A percentile compares a stretch with the other conserved stretches of the same genome.
Evolutionary conservation across 148 eudicot species (phyloP).

Genomic region (Diospyros lotus): DNA sequence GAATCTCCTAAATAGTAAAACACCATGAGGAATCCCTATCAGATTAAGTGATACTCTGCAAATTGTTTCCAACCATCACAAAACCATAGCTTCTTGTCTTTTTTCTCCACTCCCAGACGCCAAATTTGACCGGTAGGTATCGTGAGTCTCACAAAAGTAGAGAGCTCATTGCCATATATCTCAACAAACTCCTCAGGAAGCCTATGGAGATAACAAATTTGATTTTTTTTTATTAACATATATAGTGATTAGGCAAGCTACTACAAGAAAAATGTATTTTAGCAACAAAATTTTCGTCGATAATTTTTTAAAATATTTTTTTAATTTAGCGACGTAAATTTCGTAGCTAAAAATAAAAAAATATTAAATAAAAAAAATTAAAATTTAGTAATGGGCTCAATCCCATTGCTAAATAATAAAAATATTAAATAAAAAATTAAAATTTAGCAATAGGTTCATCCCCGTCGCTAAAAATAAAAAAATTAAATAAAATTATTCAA

Average conservation of each 20-base stretch:
- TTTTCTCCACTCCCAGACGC: conserved; percentile 16
- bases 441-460: no score
- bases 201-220: conserved; percentile 13
- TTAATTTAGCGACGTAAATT: no score
- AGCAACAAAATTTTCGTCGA: no score
- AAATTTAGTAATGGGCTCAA: no score
- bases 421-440: no score
- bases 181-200: conserved; percentile 22
- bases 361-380: no score
- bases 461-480: no score
- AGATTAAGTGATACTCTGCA: conserved; percentile 22
- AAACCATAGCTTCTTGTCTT: conserved; percentile 22
- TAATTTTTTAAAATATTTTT: no score
- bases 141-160: conserved; percentile 4
- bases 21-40: conserved; percentile 11
- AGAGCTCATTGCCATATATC: conserved; percentile 16
- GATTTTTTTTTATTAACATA: not conserved
- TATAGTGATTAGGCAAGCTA: not conserved
- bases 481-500: no score
- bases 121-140: conserved; percentile 20
- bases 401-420: no score
- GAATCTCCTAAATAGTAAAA: conserved; percentile 26
- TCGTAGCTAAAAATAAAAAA: no score
- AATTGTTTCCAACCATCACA: conserved; percentile 32
- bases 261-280: no score